A percentile compares a stretch with the other conserved stretches of the same genome.
These are phyloP conservation scores for Aureobasidium melanogenum DNA, from an alignment of 2,329 filamentous ascomycete species.

Conservation along the genomic window DNA sequence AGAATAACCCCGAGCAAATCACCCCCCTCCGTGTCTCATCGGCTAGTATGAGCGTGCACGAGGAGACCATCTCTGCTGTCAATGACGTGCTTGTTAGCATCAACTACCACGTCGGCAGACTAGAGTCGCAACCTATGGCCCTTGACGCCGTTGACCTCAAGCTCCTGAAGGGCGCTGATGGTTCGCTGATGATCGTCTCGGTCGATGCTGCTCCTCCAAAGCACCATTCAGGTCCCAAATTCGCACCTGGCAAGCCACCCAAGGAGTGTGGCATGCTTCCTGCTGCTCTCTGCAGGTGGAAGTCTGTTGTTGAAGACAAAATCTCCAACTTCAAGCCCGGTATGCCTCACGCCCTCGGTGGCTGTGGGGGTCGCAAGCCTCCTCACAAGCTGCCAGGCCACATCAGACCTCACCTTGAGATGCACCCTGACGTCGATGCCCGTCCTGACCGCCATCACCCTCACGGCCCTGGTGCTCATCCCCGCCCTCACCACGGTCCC, in stretches of 20 bases:
- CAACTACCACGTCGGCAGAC: slow-evolving; percentile 51
- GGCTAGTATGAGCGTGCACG: slow-evolving; percentile 28
- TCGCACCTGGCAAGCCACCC: background rate
- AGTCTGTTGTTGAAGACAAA: slow-evolving; percentile 41
- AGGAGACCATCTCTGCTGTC: slow-evolving; percentile 42
- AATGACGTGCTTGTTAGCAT: slow-evolving; percentile 45
- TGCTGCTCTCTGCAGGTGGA: slow-evolving; percentile 48
- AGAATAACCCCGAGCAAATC: slow-evolving; percentile 22
- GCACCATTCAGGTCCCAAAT: slow-evolving; percentile 17
- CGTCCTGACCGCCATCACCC: slow-evolving; percentile 17
- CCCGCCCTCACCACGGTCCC: slow-evolving; percentile 5
- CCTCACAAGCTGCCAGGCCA: slow-evolving; percentile 20
- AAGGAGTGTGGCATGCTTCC: slow-evolving; percentile 30
- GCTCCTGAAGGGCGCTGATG: slow-evolving; percentile 50
- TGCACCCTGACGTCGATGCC: background rate
- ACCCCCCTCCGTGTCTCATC: slow-evolving; percentile 23
- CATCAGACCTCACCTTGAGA: slow-evolving; percentile 17
- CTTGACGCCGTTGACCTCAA: slow-evolving; percentile 51
- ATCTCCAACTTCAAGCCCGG: slow-evolving; percentile 31
- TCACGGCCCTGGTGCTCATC: slow-evolving; percentile 9
- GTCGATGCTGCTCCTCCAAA: slow-evolving; percentile 26
- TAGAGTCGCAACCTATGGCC: slow-evolving; percentile 43
- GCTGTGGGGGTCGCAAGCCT: slow-evolving; percentile 19
- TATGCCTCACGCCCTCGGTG: slow-evolving; percentile 15
- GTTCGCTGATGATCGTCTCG: slow-evolving; percentile 47